Percentiles rank a stretch among this genome's conserved stretches.
Evolutionary conservation across 2,329 filamentous ascomycete species (phyloP).

Genomic region (Stenocarpella maydis): DNA sequence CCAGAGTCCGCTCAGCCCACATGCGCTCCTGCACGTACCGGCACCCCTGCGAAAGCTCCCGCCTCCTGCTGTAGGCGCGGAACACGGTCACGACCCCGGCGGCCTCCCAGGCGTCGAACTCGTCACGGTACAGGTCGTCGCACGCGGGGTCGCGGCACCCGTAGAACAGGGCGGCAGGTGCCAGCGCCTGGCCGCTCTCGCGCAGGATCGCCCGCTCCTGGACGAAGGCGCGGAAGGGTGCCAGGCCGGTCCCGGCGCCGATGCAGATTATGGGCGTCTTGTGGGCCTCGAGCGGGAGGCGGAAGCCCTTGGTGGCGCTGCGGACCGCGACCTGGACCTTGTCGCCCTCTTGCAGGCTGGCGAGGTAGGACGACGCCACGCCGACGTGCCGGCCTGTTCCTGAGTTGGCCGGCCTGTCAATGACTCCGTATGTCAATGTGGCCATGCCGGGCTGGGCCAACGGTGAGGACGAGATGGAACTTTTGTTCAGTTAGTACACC

Average conservation of each 20-base stretch:
- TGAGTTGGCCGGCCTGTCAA: conserved; percentile 63
- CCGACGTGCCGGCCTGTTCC: conserved; percentile 62
- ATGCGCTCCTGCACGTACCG: too few species aligned
- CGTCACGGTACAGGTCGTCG: conserved; percentile 45
- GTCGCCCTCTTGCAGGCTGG: conserved; percentile 54
- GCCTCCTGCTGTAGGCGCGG: conserved; percentile 17
- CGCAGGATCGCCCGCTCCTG: conserved; percentile 66
- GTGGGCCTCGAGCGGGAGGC: conserved; percentile 55
- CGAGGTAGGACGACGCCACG: conserved; percentile 69
- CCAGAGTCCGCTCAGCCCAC: too few species aligned
- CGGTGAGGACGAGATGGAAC: conserved; percentile 78
- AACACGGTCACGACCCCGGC: conserved; percentile 78
- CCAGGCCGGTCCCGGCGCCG: conserved; percentile 63
- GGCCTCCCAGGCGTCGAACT: conserved; percentile 54
- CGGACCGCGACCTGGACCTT: conserved; percentile 59
- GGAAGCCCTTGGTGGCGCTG: conserved; percentile 54
- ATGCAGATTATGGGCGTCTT: conserved; percentile 61
- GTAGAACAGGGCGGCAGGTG: conserved; percentile 50
- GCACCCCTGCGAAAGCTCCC: too few species aligned
- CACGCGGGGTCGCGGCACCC: conserved; percentile 48
- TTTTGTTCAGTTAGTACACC: neutral
- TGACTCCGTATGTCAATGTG: conserved; percentile 75
- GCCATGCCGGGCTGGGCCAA: conserved; percentile 63
- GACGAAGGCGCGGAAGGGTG: conserved; percentile 70
- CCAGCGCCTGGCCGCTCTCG: conserved; percentile 75